Evolutionary conservation across 176 grass and related monocot species (phyloP), one percentile per base, ranked within the genome.

Genomic region (Oryza glaberrima): DNA sequence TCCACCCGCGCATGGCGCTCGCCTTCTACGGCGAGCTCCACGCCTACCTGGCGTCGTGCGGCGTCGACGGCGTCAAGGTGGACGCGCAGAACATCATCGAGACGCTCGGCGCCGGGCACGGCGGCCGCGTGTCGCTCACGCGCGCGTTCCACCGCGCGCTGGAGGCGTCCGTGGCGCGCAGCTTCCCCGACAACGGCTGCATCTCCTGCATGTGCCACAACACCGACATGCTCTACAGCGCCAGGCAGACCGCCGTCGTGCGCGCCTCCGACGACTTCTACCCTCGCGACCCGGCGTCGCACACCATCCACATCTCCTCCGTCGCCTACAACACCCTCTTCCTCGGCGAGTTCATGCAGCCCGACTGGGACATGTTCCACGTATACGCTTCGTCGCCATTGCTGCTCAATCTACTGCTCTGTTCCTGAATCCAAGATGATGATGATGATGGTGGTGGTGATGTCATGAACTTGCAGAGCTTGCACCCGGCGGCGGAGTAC

Each of bases 281-380:
- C 68, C 93, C 93, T 0, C 91, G 69, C 47, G 90, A 95, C 76
- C 88, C 93, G 7, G 93, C 85, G 0, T 95, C 93, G 7, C 93
- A 95, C 38, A 95, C 90, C 40, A 73, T 95, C 40, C 93, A 95
- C 64, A 67, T 95, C 49, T 77, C 93, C 0, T 88, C 93, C 4
- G 93, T 95, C 11, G 90, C 93, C 0, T 92, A 92, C 77, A 95
- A 95, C 79, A 75, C 90, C 22, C 77, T 95, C 7, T 95, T 95
- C 83, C 80, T 94, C 41, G 93, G 88, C 51, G 93, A 94, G 64
- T 90, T 94, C 82, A 90, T 94, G 93, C 87, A 92, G 47, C 93
- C 90, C 8, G 93, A 95, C 26, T 95, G 93, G 93, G 93, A 95
- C 71, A 95, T 95, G 93, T 95, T 95, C 73, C 93, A 92, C 2